phyloP scores from a whole-genome alignment of 345 rosid species.

The Iberis pinnata region DNA sequence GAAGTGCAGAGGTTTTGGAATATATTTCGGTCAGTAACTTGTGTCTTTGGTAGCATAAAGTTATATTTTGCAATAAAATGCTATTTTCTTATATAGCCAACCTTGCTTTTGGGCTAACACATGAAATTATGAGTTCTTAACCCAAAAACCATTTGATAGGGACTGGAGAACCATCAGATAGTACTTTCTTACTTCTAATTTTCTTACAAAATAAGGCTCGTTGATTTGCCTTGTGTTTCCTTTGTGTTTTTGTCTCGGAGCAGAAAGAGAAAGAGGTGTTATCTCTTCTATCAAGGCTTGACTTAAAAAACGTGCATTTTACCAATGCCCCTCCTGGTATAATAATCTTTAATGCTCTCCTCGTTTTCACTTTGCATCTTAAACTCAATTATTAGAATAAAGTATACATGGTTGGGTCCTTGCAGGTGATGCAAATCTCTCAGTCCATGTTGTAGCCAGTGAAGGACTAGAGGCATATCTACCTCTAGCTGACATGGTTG shows the following conservation, averaged over 20 bases:
- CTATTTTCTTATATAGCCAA: no score
- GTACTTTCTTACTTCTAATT: no score
- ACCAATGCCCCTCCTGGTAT: conserved; percentile 67
- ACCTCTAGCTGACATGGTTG: conserved; percentile 90
- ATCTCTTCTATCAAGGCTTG: conserved; percentile 82
- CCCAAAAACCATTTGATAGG: no score
- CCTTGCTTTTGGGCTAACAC: no score
- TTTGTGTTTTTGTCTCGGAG: conserved; percentile 21
- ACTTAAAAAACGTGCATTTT: conserved; percentile 52
- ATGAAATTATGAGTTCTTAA: no score
- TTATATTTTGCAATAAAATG: no score
- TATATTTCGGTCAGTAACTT: conserved; percentile 68
- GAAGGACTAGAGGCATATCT: conserved; percentile 97
- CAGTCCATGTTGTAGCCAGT: conserved; percentile 89
- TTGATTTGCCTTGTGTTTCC: neutral
- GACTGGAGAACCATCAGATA: no score
- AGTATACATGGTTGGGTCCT: conserved; percentile 5
- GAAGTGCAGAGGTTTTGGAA: conserved; percentile 65
- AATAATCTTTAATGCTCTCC: neutral
- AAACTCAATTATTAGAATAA: neutral
- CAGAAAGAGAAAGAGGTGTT: conserved; percentile 87
- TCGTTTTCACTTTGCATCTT: neutral
- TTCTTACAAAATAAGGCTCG: no score
- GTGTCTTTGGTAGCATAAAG: neutral
- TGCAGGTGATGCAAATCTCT: conserved; percentile 71